These are phyloP conservation scores for Nicotiana attenuata DNA, from an alignment of 257 asterid genomes.

Conservation along the genomic window DNA sequence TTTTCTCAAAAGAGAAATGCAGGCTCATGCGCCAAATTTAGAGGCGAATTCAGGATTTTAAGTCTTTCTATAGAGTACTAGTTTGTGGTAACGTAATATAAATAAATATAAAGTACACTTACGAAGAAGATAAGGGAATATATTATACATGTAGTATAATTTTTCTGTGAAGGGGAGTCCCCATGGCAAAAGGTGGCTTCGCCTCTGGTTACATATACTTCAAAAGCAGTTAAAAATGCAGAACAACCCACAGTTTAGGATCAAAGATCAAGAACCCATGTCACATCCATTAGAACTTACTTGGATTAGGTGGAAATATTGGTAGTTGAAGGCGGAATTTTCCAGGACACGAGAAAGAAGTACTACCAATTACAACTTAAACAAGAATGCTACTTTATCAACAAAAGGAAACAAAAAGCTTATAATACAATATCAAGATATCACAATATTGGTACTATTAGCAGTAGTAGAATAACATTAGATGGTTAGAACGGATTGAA, in stretches of 20 bases:
- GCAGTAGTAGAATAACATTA: background rate
- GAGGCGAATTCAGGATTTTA: no score
- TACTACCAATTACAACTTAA: background rate
- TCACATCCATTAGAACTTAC: conserved; percentile 44
- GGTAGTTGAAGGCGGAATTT: background rate
- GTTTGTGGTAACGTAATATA: no score
- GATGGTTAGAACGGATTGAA: background rate
- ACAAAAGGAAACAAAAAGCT: background rate
- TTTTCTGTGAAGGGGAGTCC: no score
- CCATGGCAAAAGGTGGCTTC: no score
- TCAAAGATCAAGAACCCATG: conserved; percentile 10
- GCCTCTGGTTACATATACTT: background rate
- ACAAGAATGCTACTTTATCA: conserved; percentile 6
- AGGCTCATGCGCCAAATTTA: no score
- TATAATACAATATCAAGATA: background rate
- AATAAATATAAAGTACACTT: no score
- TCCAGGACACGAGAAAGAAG: background rate
- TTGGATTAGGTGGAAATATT: conserved; percentile 71
- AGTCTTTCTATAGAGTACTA: no score
- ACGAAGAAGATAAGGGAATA: no score
- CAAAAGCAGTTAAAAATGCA: background rate
- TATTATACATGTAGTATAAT: no score
- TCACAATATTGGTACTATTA: background rate
- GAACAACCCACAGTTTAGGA: background rate
- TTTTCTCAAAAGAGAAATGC: background rate